phyloP scores from a whole-genome alignment of 441 rosid species.

The Populus hybrid region DNA sequence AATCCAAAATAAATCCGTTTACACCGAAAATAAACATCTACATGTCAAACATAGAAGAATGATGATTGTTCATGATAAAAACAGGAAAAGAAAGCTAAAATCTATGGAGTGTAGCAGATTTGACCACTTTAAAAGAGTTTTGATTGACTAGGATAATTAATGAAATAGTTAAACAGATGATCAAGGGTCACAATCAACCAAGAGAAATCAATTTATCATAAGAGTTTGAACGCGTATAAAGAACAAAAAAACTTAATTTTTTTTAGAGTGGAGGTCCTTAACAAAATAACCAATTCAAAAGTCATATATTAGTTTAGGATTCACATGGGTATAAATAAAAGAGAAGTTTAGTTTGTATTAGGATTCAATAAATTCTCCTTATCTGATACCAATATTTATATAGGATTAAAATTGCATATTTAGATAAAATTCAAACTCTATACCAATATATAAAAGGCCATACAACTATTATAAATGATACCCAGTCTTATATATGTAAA shows the following conservation, averaged over 20 bases:
- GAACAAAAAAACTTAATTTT: too few relatives aligned
- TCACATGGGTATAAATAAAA: rapidly evolving
- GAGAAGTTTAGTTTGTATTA: too few relatives aligned
- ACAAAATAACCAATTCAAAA: too few relatives aligned
- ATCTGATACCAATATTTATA: background rate
- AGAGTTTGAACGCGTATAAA: too few relatives aligned
- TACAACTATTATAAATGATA: too few relatives aligned
- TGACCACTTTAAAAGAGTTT: background rate
- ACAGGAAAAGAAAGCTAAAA: background rate
- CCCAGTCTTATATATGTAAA: background rate
- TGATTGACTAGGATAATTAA: background rate
- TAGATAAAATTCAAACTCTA: background rate
- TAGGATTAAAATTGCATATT: background rate
- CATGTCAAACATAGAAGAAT: background rate
- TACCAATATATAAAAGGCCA: background rate
- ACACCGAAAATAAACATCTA: too few relatives aligned
- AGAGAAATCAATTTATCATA: too few relatives aligned
- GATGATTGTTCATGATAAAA: background rate
- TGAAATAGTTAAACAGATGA: background rate
- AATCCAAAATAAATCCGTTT: too few relatives aligned
- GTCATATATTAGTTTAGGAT: too few relatives aligned
- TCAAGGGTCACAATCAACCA: background rate
- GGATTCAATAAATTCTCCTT: too few relatives aligned
- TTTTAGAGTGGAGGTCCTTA: too few relatives aligned
- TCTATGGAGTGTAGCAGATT: background rate